A percentile compares a stretch with the other conserved stretches of the same genome.
phyloP scores from a whole-genome alignment of 2,329 filamentous ascomycete species.

The Xylaria digitata region DNA sequence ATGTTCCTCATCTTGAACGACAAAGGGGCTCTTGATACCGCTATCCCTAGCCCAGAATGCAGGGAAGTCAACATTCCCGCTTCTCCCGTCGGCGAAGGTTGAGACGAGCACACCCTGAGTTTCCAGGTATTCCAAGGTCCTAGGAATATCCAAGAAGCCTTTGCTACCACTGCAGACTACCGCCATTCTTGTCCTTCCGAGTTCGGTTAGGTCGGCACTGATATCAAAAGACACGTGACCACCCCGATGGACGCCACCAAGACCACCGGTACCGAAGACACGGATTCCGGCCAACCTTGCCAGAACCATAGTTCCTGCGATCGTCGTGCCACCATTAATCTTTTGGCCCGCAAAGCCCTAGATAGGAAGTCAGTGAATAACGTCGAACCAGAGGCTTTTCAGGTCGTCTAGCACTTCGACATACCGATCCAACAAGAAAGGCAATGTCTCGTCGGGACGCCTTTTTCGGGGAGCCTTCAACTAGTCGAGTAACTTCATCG shows the following conservation, averaged over 20 bases:
- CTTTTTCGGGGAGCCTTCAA: slow-evolving; percentile 78
- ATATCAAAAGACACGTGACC: slow-evolving; percentile 90
- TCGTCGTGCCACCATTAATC: slow-evolving; percentile 90
- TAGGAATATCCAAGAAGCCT: slow-evolving; percentile 91
- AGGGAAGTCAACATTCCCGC: slow-evolving; percentile 82
- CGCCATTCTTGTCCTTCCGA: slow-evolving; percentile 87
- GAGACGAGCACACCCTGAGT: slow-evolving; percentile 82
- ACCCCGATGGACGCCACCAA: slow-evolving; percentile 93
- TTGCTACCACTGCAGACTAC: slow-evolving; percentile 94
- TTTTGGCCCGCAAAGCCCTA: slow-evolving; percentile 73
- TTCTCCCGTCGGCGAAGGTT: slow-evolving; percentile 87
- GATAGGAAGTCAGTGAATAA: slow-evolving; percentile 30
- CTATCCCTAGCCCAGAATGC: slow-evolving; percentile 94
- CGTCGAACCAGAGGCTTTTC: neutral
- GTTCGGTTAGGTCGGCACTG: slow-evolving; percentile 93
- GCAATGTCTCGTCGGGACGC: slow-evolving; percentile 88
- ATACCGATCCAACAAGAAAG: slow-evolving; percentile 80
- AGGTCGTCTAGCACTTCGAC: slow-evolving; percentile 42
- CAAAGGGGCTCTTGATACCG: slow-evolving; percentile 80
- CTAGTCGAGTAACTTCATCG: slow-evolving; percentile 79
- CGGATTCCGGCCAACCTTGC: slow-evolving; percentile 88
- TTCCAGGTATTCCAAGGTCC: slow-evolving; percentile 83
- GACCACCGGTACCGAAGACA: slow-evolving; percentile 92
- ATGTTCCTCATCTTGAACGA: slow-evolving; percentile 79
- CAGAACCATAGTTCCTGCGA: slow-evolving; percentile 92